Percentiles rank a stretch among this genome's conserved stretches.
Conservation (phyloP, 768 basidiomycete species). For the Pulveroboletus frians region DNA sequence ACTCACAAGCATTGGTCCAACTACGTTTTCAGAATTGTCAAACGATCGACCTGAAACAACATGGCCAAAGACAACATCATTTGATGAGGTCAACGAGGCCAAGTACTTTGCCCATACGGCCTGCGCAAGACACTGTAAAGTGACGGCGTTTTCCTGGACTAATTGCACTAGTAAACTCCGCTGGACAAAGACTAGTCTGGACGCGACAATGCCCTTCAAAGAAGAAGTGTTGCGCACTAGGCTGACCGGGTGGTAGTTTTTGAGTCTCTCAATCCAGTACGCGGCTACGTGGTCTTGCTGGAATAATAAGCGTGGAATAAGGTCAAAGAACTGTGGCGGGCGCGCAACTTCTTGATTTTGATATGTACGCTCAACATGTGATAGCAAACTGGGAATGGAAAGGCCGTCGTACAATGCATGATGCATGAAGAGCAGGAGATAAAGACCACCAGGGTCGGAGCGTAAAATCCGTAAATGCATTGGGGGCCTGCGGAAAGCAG, state of each 20-base stretch:
- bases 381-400: slow-evolving; percentile 35
- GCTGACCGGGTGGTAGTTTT: slow-evolving; percentile 16
- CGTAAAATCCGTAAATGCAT: slow-evolving; percentile 26
- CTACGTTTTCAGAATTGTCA: slow-evolving; percentile 38
- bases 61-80: slow-evolving; percentile 43
- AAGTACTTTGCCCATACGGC: slow-evolving; percentile 29
- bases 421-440: slow-evolving; percentile 40
- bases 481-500: slow-evolving; percentile 27
- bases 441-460: background rate
- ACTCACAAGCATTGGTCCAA: slow-evolving; percentile 45
- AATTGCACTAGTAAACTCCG: slow-evolving; percentile 3
- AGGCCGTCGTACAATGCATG: slow-evolving; percentile 47
- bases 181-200: slow-evolving; percentile 13
- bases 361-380: slow-evolving; percentile 32
- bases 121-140: slow-evolving; percentile 34
- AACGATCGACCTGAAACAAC: slow-evolving; percentile 42
- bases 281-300: slow-evolving; percentile 36
- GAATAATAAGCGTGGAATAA: slow-evolving; percentile 34
- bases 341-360: slow-evolving; percentile 6
- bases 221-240: slow-evolving; percentile 15
- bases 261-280: slow-evolving; percentile 35
- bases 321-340: slow-evolving; percentile 33
- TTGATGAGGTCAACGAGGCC: slow-evolving; percentile 14
- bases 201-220: slow-evolving; percentile 5
- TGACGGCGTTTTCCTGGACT: slow-evolving; percentile 27